These are phyloP conservation scores for Conidiobolus incongruus DNA, from an alignment of 371 early-diverging fungal species.

Conservation along the genomic window DNA sequence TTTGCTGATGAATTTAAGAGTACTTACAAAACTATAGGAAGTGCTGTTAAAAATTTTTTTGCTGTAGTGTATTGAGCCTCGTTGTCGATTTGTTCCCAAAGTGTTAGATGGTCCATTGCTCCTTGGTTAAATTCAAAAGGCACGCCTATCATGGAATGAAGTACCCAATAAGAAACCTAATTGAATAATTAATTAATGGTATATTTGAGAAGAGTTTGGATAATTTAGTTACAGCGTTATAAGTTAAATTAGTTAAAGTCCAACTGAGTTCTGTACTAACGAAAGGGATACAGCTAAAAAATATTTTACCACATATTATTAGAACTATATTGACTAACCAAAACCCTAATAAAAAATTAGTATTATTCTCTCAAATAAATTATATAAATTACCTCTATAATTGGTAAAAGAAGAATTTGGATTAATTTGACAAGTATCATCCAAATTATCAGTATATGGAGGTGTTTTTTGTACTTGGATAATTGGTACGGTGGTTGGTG, in stretches of 20 bases:
- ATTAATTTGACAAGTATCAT: conserved; percentile 4
- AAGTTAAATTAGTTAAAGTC: conserved; percentile 84
- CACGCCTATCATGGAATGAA: conserved; percentile 87
- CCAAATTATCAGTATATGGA: neutral
- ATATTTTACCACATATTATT: conserved; percentile 51
- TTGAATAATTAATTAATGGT: conserved; percentile 1
- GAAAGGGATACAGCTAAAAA: conserved; percentile 70
- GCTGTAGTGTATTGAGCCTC: conserved; percentile 93
- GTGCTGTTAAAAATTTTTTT: conserved; percentile 79
- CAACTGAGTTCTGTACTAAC: conserved; percentile 78
- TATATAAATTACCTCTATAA: conserved; percentile 3
- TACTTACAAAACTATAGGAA: conserved; percentile 81
- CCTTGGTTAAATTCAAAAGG: conserved; percentile 89
- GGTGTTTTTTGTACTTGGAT: conserved; percentile 2
- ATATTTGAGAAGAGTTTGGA: too few species aligned
- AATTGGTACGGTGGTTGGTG: too few species aligned
- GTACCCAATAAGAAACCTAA: conserved; percentile 84
- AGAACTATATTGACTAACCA: conserved; percentile 73
- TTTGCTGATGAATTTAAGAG: neutral
- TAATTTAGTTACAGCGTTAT: conserved; percentile 45
- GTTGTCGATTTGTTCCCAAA: conserved; percentile 97
- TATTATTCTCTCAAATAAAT: neutral
- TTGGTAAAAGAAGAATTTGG: conserved; percentile 5
- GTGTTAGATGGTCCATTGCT: conserved; percentile 78
- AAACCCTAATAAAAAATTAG: conserved; percentile 31